Evolutionary conservation across 1,284 basidiomycete genomes (phyloP).

Genomic region (Sporisorium scitamineum): DNA sequence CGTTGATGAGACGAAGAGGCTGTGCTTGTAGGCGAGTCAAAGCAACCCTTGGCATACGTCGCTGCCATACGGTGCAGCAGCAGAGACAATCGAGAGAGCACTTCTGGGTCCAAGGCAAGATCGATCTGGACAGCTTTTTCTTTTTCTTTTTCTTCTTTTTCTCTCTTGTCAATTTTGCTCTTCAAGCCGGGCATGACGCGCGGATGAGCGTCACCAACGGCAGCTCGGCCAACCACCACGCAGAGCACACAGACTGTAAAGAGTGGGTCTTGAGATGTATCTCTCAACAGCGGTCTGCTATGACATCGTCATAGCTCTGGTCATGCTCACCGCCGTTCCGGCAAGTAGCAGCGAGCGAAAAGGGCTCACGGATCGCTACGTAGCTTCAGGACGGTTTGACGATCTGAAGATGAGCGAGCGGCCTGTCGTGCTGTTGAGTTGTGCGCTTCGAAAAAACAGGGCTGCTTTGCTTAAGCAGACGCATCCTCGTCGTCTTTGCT

Average conservation of each 20-base stretch:
- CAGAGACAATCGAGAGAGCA: background rate
- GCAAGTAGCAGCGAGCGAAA: constrained; percentile 1
- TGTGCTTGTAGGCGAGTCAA: background rate
- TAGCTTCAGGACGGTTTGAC: background rate
- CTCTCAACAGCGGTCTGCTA: background rate
- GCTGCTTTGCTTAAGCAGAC: background rate
- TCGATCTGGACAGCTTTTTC: constrained; percentile 12
- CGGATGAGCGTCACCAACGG: constrained; percentile 1
- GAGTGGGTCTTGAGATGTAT: too few relatives aligned
- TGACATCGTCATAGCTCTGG: background rate
- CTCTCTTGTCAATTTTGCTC: too few relatives aligned
- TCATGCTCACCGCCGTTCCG: constrained; percentile 4
- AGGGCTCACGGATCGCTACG: background rate
- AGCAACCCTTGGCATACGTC: background rate
- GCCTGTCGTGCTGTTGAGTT: constrained; percentile 6
- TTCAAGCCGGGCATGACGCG: constrained; percentile 11
- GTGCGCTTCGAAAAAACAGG: background rate
- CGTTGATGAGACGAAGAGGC: background rate
- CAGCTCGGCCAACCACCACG: too few relatives aligned
- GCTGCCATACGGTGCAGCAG: background rate
- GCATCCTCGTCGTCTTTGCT: constrained; percentile 1
- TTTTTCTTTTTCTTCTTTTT: background rate
- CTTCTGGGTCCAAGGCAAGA: constrained; percentile 13
- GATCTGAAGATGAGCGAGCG: background rate
- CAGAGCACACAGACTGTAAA: too few relatives aligned